Percentiles rank a stretch among this genome's conserved stretches.
phyloP scores from a whole-genome alignment of 768 basidiomycete genomes.

The Gymnopilus junonius region DNA sequence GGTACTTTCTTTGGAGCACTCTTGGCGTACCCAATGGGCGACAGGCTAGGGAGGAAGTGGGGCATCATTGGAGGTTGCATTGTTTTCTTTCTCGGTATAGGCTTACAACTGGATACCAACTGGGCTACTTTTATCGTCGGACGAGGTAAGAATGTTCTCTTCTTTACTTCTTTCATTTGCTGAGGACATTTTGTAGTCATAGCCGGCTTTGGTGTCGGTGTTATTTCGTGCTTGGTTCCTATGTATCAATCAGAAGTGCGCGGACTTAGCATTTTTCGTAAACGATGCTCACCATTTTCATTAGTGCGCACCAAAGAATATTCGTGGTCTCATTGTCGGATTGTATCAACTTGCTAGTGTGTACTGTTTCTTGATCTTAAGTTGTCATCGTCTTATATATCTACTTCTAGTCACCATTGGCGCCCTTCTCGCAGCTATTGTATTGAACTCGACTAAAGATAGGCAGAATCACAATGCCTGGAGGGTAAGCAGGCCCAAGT shows the following conservation, averaged over 20 bases:
- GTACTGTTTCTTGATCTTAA: neutral
- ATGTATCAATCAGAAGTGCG: slow-evolving; percentile 47
- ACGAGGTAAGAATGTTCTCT: neutral
- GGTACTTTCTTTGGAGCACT: slow-evolving; percentile 87
- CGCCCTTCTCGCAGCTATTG: slow-evolving; percentile 67
- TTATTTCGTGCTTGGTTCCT: slow-evolving; percentile 66
- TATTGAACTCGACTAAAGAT: slow-evolving; percentile 67
- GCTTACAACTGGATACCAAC: slow-evolving; percentile 60
- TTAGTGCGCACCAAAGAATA: slow-evolving; percentile 63
- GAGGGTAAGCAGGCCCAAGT: slow-evolving; percentile 18
- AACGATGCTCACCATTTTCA: slow-evolving; percentile 44
- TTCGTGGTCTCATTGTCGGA: slow-evolving; percentile 73
- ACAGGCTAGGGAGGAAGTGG: slow-evolving; percentile 50
- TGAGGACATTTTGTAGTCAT: slow-evolving; percentile 40
- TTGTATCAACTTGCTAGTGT: slow-evolving; percentile 65
- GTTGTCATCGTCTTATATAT: neutral
- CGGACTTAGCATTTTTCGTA: slow-evolving; percentile 9
- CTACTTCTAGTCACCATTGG: slow-evolving; percentile 61
- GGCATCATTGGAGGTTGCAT: slow-evolving; percentile 66
- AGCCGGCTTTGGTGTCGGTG: slow-evolving; percentile 78
- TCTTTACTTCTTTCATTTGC: neutral
- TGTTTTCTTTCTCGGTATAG: slow-evolving; percentile 64
- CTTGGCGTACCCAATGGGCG: slow-evolving; percentile 41
- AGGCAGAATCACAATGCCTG: slow-evolving; percentile 51
- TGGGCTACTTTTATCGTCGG: slow-evolving; percentile 28